Evolutionary conservation across 805 yeast species (phyloP).

Genomic region (Pichia nanzhaoensis): DNA sequence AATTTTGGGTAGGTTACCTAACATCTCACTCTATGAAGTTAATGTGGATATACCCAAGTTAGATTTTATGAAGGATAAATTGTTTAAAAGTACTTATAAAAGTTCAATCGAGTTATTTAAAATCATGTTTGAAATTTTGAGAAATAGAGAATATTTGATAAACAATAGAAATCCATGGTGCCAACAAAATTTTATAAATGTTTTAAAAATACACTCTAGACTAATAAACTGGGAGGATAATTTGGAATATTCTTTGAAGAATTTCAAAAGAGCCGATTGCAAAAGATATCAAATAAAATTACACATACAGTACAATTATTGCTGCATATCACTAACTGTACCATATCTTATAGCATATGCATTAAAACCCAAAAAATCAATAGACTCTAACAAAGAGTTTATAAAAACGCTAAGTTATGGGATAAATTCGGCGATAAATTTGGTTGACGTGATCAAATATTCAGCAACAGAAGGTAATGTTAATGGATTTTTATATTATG

Average conservation of each 20-base stretch:
- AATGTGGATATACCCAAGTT: conserved; percentile 28
- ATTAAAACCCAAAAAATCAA: conserved; percentile 20
- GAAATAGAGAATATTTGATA: conserved; percentile 26
- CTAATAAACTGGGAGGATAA: conserved; percentile 23
- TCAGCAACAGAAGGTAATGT: conserved; percentile 14
- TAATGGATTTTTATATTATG: conserved; percentile 31
- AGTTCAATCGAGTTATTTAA: conserved; percentile 25
- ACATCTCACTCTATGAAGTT: conserved; percentile 30
- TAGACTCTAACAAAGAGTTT: conserved; percentile 24
- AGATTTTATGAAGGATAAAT: conserved; percentile 11
- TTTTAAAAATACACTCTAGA: conserved; percentile 24
- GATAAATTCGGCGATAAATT: conserved; percentile 27
- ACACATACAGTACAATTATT: conserved; percentile 28
- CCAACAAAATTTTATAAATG: conserved; percentile 27
- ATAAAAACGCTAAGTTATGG: conserved; percentile 28
- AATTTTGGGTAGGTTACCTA: conserved; percentile 32
- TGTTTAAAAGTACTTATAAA: conserved; percentile 17
- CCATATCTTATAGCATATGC: conserved; percentile 31
- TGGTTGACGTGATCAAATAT: conserved; percentile 22
- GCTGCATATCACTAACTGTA: conserved; percentile 27
- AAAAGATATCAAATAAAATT: conserved; percentile 30
- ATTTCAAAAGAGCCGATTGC: conserved; percentile 12
- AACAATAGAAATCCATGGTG: conserved; percentile 26
- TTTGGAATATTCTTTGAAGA: conserved; percentile 14
- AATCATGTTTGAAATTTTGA: conserved; percentile 27